Conservation (phyloP, 495 filamentous ascomycete genomes). For the Penicillium psychrofluorescens region DNA sequence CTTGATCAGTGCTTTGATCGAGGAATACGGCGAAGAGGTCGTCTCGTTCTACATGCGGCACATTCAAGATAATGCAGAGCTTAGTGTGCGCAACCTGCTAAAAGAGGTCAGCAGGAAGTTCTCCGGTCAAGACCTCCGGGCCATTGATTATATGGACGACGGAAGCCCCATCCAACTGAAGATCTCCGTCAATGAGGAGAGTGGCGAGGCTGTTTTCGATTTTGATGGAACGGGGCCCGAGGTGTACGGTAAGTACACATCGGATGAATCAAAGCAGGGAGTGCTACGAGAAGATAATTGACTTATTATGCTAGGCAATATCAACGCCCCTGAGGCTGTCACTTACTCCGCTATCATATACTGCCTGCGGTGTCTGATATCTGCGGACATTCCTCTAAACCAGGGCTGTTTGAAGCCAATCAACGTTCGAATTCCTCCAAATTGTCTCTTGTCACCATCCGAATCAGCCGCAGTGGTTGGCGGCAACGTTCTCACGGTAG, state of each 20-base stretch:
- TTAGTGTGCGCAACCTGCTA: conserved; percentile 70
- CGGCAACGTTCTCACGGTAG: conserved; percentile 73
- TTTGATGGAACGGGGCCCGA: conserved; percentile 78
- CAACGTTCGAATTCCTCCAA: conserved; percentile 68
- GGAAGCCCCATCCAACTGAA: conserved; percentile 81
- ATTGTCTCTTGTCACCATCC: conserved; percentile 73
- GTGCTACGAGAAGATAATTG: background rate
- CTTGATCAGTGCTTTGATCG: conserved; percentile 72
- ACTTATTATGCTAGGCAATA: conserved; percentile 50
- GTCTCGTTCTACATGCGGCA: conserved; percentile 90
- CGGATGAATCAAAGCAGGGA: too few species aligned
- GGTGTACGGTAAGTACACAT: conserved; percentile 53
- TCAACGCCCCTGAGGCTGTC: conserved; percentile 87
- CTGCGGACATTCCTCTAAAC: conserved; percentile 87
- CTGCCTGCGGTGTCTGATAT: conserved; percentile 80
- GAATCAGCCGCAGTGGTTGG: conserved; percentile 77
- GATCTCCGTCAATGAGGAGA: conserved; percentile 71
- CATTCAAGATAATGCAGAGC: conserved; percentile 88
- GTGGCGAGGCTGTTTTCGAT: conserved; percentile 85
- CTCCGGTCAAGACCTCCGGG: conserved; percentile 66
- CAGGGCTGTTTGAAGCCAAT: conserved; percentile 88
- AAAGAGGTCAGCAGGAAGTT: conserved; percentile 68
- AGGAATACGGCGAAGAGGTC: conserved; percentile 82
- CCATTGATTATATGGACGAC: conserved; percentile 90
- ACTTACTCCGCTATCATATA: conserved; percentile 94